Base-by-base conservation (phyloP, 495 filamentous ascomycete genomes). In the Trichodelitschia bisporula region DNA sequence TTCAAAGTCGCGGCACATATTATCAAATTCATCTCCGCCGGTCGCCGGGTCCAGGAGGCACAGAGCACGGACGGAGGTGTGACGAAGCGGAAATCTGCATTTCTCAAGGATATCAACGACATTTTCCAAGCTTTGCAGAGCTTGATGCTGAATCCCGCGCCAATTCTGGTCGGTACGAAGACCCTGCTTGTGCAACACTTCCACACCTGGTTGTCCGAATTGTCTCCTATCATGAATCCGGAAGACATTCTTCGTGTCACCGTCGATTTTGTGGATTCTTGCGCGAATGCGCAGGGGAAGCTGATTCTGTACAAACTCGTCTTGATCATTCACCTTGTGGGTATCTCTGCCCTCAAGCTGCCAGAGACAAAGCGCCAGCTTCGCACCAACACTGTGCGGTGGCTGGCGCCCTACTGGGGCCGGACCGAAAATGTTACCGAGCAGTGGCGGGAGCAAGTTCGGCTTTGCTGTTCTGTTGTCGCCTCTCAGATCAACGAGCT, bases 181-280 rank as follows among this genome's bases (percentile, higher is more conserved):
- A 95, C 86, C 1, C 52, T 99, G 19, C 75, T 89, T 3, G 83
- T 95, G 12, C 86, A 99, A 46, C 76, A 95, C 50, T 91, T 95
- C 48, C 86, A 95, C 46, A 71, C 76, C 2, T 95, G 86, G 86
- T 55, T 99, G 8, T 89, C 86, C 0, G 82, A 91, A 38, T 64
- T 95, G 4, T 63, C 65, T 3, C 65, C 69, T 10, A 57, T 83
- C 19, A 61, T 99, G 41, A 65, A 58, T 10, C 66, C 70, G 1
- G 73, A 76, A 34, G 83, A 99, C 47, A 86, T 92, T 35, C 52
- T 93, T 31, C 69, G 90, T 42, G 71, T 95, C 29, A 80, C 84
- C 15, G 74, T 83, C 31, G 77, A 79, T 46, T 91, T 95, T 43
- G 70, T 99, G 57, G 78, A 91, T 44, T 76, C 86, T 8, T 95